Evolutionary conservation across 345 rosid species (phyloP).

Genomic region (Dipteronia dyeriana): DNA sequence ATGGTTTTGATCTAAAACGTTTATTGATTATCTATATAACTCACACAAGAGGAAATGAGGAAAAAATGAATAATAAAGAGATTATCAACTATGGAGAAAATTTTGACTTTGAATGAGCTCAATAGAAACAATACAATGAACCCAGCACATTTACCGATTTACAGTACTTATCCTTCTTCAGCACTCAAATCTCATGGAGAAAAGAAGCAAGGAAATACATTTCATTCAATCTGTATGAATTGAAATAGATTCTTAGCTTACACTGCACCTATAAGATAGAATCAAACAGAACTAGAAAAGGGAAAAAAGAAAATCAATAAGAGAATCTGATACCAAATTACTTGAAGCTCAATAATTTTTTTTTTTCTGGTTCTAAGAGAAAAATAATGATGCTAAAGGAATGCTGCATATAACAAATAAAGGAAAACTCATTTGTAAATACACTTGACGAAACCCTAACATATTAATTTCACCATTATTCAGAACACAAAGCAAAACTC

Average conservation of each 20-base stretch:
- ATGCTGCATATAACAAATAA: slow-evolving; percentile 22
- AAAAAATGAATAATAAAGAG: not conserved
- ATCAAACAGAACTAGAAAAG: slow-evolving; percentile 6
- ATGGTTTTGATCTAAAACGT: too few relatives aligned
- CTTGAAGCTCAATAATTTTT: slow-evolving; percentile 2
- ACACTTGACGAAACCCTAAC: slow-evolving; percentile 4
- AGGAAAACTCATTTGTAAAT: slow-evolving; percentile 13
- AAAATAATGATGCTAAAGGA: slow-evolving; percentile 5
- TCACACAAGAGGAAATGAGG: too few relatives aligned
- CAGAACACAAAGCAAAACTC: slow-evolving; percentile 14
- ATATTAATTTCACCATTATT: not conserved
- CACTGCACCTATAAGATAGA: slow-evolving; percentile 17
- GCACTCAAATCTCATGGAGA: slow-evolving; percentile 23
- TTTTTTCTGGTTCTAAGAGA: slow-evolving; percentile 4
- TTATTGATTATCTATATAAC: too few relatives aligned
- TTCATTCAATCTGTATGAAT: slow-evolving; percentile 5
- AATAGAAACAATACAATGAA: slow-evolving; percentile 6
- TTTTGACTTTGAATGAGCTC: not conserved
- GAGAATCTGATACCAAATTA: slow-evolving; percentile 27
- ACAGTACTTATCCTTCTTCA: slow-evolving; percentile 18
- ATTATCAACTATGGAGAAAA: not conserved
- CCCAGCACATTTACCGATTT: not conserved
- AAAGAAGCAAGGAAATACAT: slow-evolving; percentile 20
- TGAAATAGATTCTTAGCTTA: slow-evolving; percentile 27
- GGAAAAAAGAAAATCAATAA: not conserved